Conservation (phyloP, 441 rosid genomes). For the Populus hybrid region DNA sequence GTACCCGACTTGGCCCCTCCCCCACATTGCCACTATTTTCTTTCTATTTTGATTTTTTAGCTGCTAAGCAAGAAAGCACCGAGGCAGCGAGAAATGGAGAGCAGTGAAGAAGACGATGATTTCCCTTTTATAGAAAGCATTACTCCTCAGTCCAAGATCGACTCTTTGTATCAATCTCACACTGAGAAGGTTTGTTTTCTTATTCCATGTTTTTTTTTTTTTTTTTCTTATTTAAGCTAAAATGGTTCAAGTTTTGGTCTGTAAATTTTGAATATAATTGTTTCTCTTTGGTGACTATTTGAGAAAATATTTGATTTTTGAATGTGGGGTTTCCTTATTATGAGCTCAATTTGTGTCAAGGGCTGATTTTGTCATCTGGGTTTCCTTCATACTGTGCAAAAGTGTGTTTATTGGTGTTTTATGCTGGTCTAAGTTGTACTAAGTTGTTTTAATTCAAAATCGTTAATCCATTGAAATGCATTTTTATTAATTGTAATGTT, state of each 20-base stretch:
- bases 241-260: neutral
- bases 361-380: conserved; percentile 1
- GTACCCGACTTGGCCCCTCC: neutral
- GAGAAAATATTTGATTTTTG: neutral
- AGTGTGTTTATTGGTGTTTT: neutral
- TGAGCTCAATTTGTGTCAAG: neutral
- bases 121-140: conserved; percentile 74
- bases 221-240: neutral
- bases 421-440: neutral
- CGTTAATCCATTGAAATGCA: neutral
- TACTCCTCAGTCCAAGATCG: conserved; percentile 82
- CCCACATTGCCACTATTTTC: neutral
- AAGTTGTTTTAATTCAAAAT: neutral
- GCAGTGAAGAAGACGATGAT: conserved; percentile 97
- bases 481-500: neutral
- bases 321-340: conserved; percentile 11
- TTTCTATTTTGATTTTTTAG: neutral
- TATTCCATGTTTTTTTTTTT: neutral
- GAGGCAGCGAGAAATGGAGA: conserved; percentile 47
- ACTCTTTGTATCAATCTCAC: conserved; percentile 77
- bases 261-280: neutral
- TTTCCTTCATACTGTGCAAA: neutral
- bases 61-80: neutral
- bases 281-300: neutral
- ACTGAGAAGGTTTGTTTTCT: conserved; percentile 63